Conservation (phyloP, 495 filamentous ascomycete species). For the Neurospora sp. region DNA sequence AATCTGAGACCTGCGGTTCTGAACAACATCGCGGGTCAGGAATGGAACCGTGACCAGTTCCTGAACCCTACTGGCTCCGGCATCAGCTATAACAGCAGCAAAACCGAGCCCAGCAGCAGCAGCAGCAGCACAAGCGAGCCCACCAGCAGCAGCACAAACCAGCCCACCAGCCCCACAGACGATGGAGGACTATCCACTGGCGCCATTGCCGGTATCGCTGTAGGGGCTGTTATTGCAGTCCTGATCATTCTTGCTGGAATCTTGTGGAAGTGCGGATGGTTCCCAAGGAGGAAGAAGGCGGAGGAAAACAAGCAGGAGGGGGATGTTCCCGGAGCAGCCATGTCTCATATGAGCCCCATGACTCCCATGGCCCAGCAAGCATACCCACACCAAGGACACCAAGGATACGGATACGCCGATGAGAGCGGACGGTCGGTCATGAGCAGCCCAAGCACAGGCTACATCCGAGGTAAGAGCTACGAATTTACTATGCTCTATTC, state of each 20-base stretch:
- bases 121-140: neutral
- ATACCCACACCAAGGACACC: neutral
- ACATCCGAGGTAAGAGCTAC: neutral
- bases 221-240: neutral
- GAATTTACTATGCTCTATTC: neutral
- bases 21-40: neutral
- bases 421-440: neutral
- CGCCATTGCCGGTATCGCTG: conserved; percentile 10
- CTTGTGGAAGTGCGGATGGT: conserved; percentile 5
- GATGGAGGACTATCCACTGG: neutral
- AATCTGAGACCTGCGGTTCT: conserved; percentile 17
- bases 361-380: neutral
- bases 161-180: neutral
- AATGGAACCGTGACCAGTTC: neutral
- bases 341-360: neutral
- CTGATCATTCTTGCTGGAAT: neutral
- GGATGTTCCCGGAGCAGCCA: neutral
- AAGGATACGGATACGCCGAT: neutral
- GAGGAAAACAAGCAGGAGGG: neutral
- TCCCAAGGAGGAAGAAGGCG: conserved; percentile 1
- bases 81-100: neutral
- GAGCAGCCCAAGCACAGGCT: neutral
- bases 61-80: neutral
- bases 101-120: neutral
- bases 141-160: neutral